Conservation (phyloP, 148 eudicot species). For the Chenopodium quinoa region DNA sequence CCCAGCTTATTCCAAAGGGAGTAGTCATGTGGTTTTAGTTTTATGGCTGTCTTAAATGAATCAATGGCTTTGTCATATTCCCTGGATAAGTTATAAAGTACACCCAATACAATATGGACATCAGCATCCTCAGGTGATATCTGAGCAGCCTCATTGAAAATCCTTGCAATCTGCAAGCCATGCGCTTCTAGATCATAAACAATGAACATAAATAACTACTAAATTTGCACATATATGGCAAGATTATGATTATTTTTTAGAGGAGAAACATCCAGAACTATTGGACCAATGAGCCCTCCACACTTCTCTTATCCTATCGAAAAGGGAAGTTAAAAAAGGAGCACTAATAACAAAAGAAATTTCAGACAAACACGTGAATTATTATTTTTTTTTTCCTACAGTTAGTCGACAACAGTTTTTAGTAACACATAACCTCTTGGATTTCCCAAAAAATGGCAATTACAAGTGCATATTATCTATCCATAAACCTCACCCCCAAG, state of each 20-base stretch:
- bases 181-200: conserved; percentile 20
- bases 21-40: conserved; percentile 87
- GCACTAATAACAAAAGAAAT: not conserved
- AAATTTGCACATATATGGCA: not conserved
- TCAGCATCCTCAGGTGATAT: conserved; percentile 96
- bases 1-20: conserved; percentile 99
- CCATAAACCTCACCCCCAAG: not conserved
- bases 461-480: not conserved
- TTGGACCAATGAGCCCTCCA: not conserved
- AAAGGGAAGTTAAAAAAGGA: not conserved
- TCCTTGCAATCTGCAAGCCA: conserved; percentile 61
- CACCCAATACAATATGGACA: conserved; percentile 92
- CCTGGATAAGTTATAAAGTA: conserved; percentile 85
- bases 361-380: not conserved
- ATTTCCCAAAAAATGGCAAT: not conserved
- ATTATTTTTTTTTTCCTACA: not conserved
- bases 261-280: not conserved
- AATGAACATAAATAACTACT: conserved; percentile 6
- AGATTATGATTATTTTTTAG: not conserved
- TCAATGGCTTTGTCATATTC: conserved; percentile 92
- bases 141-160: conserved; percentile 83
- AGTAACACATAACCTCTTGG: not conserved
- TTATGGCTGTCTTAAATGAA: conserved; percentile 79
- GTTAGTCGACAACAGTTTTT: not conserved
- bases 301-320: not conserved